A percentile compares a stretch with the other conserved stretches of the same genome.
Conservation (phyloP, 805 yeast species). For the Candida alai region DNA sequence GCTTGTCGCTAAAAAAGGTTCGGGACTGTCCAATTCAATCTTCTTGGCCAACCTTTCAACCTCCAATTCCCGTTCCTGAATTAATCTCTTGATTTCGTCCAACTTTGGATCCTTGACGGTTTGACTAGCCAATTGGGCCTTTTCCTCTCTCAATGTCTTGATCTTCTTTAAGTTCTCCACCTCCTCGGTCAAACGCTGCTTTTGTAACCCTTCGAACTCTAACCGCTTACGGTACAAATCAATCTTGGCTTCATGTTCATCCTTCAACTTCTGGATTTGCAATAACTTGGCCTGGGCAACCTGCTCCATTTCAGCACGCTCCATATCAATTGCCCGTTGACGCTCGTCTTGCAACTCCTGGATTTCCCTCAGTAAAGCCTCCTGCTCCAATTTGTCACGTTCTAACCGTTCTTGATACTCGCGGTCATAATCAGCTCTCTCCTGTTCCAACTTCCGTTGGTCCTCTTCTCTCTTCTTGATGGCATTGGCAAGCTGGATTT, state of each 20-base stretch:
- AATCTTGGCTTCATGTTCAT: conserved; percentile 31
- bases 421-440: conserved; percentile 25
- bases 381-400: conserved; percentile 23
- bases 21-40: conserved; percentile 28
- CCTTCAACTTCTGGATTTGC: conserved; percentile 31
- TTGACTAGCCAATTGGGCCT: conserved; percentile 25
- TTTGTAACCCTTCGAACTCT: conserved; percentile 37
- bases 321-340: conserved; percentile 18
- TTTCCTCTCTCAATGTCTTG: conserved; percentile 36
- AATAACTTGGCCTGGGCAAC: conserved; percentile 29
- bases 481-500: conserved; percentile 14
- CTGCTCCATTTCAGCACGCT: conserved; percentile 24
- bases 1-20: conserved; percentile 27
- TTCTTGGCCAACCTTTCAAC: conserved; percentile 28
- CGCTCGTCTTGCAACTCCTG: conserved; percentile 26
- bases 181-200: conserved; percentile 35
- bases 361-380: conserved; percentile 27
- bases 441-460: conserved; percentile 20
- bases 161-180: conserved; percentile 37
- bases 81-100: conserved; percentile 25
- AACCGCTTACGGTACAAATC: conserved; percentile 26
- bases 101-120: conserved; percentile 18
- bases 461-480: conserved; percentile 24
- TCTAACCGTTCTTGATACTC: conserved; percentile 21
- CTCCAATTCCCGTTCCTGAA: conserved; percentile 31